Evolutionary conservation across 805 yeast species (phyloP), one percentile per base, ranked within the genome.

Genomic region (Metschnikowia amazonensis): DNA sequence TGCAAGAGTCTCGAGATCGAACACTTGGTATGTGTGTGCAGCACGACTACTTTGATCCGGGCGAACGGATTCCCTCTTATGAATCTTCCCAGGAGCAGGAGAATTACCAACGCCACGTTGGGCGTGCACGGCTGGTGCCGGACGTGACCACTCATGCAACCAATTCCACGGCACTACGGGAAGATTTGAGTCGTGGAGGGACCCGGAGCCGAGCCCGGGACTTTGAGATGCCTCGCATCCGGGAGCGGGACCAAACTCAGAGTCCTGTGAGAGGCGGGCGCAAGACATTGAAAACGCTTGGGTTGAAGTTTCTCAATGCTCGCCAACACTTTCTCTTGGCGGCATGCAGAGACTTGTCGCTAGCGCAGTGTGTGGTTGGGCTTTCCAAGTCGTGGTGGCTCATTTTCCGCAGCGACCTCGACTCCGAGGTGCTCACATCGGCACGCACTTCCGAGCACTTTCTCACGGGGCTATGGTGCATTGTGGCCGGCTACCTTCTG

Each of bases 381-480:
- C 64, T 78, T 10, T 62, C 70, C 34, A 70, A 64, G 32, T 70
- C 82, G 14, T 67, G 75, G 74, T 63, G 69, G 45, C 65, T 63
- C 36, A 64, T 69, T 36, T 47, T 60, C 34, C 34, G 35, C 25
- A 29, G n/a, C 28, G 42, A 39, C 16, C 41, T 16, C 4, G 33
- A 37, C 9, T 3, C 20, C 4, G 32, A 48, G 24, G 52, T 43
- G 17, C 60, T 81, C 18, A 79, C 85, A 1, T 63, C 77, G 0
- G 89, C 87, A 0, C 69, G 89, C 32, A 77, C 88, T 0, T 80
- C 90, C 0, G 97, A 89, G 60, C 84, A 84, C 55, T 73, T 89
- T 48, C 67, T 89, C 48, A 85, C 95, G 3, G 90, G 90, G 0
- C 63, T 92, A n/a, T 92, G 98, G 98, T 88, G 97, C 62, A 59